Evolutionary conservation across 23 red algal species (phyloP), one percentile per base, ranked within the genome.

Genomic region (Chondrus crispus): DNA sequence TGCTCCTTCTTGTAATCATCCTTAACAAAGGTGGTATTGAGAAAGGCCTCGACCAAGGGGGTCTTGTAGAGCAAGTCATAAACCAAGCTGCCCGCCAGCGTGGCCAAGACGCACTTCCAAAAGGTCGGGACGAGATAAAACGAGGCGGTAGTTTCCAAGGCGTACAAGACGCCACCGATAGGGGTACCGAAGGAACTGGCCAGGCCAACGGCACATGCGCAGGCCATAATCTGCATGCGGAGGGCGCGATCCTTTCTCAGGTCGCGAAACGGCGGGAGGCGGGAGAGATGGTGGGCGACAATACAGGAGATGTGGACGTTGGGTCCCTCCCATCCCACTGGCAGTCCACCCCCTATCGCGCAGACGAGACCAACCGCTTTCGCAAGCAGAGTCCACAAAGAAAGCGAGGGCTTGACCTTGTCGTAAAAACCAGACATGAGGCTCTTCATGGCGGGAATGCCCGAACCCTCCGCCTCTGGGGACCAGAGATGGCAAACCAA

Each of bases 381-480:
- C 18, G 97, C 97, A 54, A 95, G 81, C 18, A 99, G 88, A 24
- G 94, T 91, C 77, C 97, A 95, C 12, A 99, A 47, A 35, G 88
- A 93, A 10, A 99, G 89, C 33, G 97, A 80, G 22, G 84, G 76
- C 69, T 96, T 99, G 16, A 88, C 46, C 58, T 90, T 90, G 74
- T 99, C 97, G 79, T 99, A 99, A 64, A 99, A 99, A 28, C 97
- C 97, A 22, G 97, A 99, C 83, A 99, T 88, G 87, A 99, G 95
- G 29, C 87, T 82, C 62, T 99, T 99, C 97, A 99, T 99, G 80
- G 95, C 94, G 1, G 97, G 97, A 50, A 99, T 93, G 32, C 97
- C 97, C 3, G 94, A 96, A 13, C 97, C 97, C 80, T 99, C 97
- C 4, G 97, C 97, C 71, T 99, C 94, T 29, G 49, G 82, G 76